phyloP scores from a whole-genome alignment of 352 stramenopile genomes.

The Globisporangium solare region DNA sequence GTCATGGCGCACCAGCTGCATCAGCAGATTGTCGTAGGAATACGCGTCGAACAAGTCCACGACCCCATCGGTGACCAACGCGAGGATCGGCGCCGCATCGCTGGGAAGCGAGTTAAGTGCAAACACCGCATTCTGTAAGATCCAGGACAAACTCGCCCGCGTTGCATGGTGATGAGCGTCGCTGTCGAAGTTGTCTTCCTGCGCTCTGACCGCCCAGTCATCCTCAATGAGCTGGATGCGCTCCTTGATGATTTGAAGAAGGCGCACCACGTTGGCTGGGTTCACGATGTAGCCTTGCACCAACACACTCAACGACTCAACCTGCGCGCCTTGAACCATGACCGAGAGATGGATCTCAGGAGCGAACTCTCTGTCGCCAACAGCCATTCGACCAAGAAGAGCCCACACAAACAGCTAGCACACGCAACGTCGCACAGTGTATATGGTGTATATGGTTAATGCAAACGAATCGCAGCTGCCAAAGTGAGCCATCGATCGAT shows the following conservation, averaged over 20 bases:
- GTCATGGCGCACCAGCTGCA: conserved; percentile 87
- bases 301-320: conserved; percentile 79
- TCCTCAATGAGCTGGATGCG: conserved; percentile 80
- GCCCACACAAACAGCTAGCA: conserved; percentile 69
- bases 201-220: conserved; percentile 54
- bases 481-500: too few species aligned
- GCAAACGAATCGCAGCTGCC: neutral
- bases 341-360: conserved; percentile 79
- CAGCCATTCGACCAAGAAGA: conserved; percentile 51
- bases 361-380: conserved; percentile 39
- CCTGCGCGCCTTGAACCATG: conserved; percentile 69
- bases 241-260: conserved; percentile 71
- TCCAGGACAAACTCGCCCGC: conserved; percentile 59
- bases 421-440: neutral
- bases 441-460: neutral
- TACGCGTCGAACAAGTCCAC: conserved; percentile 74
- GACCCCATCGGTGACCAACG: conserved; percentile 83
- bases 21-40: conserved; percentile 82
- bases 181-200: conserved; percentile 17
- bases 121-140: conserved; percentile 85
- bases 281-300: conserved; percentile 80
- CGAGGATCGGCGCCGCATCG: conserved; percentile 70
- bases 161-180: conserved; percentile 20
- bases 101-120: conserved; percentile 80
- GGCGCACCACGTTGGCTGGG: conserved; percentile 36